Base-by-base conservation (phyloP, 2,329 filamentous ascomycete genomes). In the Diaporthe helianthi region DNA sequence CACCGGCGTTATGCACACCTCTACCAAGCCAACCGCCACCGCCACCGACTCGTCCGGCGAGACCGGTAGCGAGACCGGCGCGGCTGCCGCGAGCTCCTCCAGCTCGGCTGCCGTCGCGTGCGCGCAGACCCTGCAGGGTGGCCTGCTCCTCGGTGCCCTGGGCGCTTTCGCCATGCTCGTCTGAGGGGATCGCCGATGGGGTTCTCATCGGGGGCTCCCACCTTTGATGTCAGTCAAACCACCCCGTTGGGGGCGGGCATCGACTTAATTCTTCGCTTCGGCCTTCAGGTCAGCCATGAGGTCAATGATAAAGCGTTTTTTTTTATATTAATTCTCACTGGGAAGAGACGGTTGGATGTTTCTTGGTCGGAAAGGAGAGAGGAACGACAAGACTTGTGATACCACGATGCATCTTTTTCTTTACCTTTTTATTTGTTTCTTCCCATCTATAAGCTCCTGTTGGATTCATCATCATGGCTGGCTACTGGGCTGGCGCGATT, bases 41-140 rank as follows among this genome's bases (percentile, higher is more conserved):
- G 60, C 47, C 24, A 61, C 58, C n/a, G 31, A 26, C 7, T 53
- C 68, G 31, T 29, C 29, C 52, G 38, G 10, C 26, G 31, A 60
- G 44, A 52, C 65, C 49, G 29, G 38, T 17, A 49, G 54, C 49
- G 73, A 71, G 4, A 76, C 80, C 31, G 73, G 78, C 47, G 80
- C 67, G 7, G 55, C 70, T 8, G n/a, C 70, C 29, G n/a, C 64
- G 6, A 53, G 54, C 63, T 53, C 81, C n/a, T 76, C 78, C 15
- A 67, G 55, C 53, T 72, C 69, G 12, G 70, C 68, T 15, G 60
- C 52, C 5, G 69, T 49, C 15, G 55, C 67, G 4, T 67, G 63
- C 17, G 49, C 51, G 3, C 70, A 69, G 61, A 53, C 64, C 4
- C 49, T 71, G 22, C 63, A 71, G 55, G 67, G 70, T 22, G 63